These are phyloP conservation scores for Penicillium brasilianum DNA, from an alignment of 2,329 filamentous ascomycete genomes.

Conservation along the genomic window DNA sequence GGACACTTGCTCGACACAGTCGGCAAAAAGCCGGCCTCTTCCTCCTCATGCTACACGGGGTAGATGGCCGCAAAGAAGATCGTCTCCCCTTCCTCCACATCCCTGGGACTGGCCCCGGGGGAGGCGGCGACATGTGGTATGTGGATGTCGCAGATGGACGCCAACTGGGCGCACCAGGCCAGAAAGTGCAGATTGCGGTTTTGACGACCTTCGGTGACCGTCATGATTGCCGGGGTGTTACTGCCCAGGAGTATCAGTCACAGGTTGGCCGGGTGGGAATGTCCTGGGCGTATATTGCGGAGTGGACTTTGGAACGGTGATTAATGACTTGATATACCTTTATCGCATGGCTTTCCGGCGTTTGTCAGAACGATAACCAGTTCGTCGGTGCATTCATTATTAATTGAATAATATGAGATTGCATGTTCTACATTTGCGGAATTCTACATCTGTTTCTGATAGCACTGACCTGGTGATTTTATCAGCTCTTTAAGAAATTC, in stretches of 20 bases:
- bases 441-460: background rate
- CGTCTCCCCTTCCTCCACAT: conserved; percentile 68
- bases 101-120: conserved; percentile 48
- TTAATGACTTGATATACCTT: conserved; percentile 5
- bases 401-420: background rate
- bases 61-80: conserved; percentile 70
- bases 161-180: conserved; percentile 70
- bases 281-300: conserved; percentile 57
- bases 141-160: conserved; percentile 68
- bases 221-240: conserved; percentile 59
- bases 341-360: background rate
- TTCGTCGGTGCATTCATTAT: background rate
- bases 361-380: background rate
- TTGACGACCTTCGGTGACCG: conserved; percentile 60
- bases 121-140: conserved; percentile 83
- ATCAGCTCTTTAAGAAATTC: too few relatives aligned
- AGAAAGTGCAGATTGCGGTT: conserved; percentile 68
- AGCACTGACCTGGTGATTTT: too few relatives aligned
- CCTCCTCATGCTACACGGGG: conserved; percentile 68
- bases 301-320: conserved; percentile 58
- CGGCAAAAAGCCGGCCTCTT: conserved; percentile 69
- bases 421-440: too few relatives aligned
- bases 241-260: conserved; percentile 53
- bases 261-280: conserved; percentile 54
- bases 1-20: conserved; percentile 69